Evolutionary conservation across 179 eudicot species (phyloP).

Genomic region (Carnegiea gigantea): DNA sequence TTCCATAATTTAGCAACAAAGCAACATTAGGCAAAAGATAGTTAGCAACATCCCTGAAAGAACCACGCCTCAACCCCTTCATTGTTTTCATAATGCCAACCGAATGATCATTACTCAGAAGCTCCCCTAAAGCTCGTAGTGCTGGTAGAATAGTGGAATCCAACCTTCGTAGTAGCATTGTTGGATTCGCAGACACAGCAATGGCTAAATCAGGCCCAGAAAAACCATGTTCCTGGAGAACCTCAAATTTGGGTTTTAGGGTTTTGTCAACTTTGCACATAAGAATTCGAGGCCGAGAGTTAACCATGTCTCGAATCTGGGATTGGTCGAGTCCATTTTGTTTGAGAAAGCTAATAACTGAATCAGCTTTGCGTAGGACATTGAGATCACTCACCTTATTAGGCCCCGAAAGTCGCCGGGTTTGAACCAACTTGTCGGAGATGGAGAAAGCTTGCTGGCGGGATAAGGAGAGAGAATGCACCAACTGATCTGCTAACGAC

Average conservation of each 20-base stretch:
- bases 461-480: slow-evolving; percentile 30
- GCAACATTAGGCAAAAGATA: slow-evolving; percentile 24
- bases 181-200: slow-evolving; percentile 13
- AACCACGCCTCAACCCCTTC: not conserved
- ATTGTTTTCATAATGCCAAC: slow-evolving; percentile 18
- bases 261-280: slow-evolving; percentile 22
- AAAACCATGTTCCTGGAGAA: slow-evolving; percentile 24
- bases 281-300: slow-evolving; percentile 11
- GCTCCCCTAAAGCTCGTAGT: slow-evolving; percentile 12
- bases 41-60: not conserved
- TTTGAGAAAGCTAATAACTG: slow-evolving; percentile 24
- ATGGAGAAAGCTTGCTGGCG: slow-evolving; percentile 20
- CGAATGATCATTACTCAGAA: slow-evolving; percentile 15
- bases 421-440: not conserved
- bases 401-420: not conserved
- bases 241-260: slow-evolving; percentile 32
- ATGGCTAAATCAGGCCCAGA: slow-evolving; percentile 22
- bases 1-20: slow-evolving; percentile 25
- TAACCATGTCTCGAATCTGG: slow-evolving; percentile 17
- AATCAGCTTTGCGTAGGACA: slow-evolving; percentile 18
- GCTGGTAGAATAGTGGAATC: slow-evolving; percentile 12
- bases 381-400: slow-evolving; percentile 23
- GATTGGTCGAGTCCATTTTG: slow-evolving; percentile 19
- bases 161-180: not conserved
- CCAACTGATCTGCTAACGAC: slow-evolving; percentile 19